Percentiles rank a stretch among this genome's conserved stretches.
phyloP scores from a whole-genome alignment of 2,329 filamentous ascomycete species.

The Ophiosphaerella korrae region DNA sequence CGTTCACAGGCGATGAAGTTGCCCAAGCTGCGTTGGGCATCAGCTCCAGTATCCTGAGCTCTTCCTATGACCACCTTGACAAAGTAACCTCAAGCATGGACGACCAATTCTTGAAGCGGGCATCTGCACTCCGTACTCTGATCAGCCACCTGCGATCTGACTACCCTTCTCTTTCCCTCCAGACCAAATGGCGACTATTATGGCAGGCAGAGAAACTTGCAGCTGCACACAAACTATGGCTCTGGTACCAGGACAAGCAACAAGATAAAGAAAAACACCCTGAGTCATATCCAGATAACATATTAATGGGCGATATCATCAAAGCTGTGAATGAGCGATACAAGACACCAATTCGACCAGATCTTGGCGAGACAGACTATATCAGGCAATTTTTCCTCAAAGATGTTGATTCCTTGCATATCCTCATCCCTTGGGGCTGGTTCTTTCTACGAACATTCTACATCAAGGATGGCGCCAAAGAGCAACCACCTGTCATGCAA shows the following conservation, averaged over 20 bases:
- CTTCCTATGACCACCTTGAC: constrained; percentile 74
- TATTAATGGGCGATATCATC: constrained; percentile 75
- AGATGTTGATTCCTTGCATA: constrained; percentile 68
- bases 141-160: constrained; percentile 72
- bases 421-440: constrained; percentile 76
- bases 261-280: constrained; percentile 71
- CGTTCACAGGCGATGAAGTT: constrained; percentile 72
- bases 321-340: constrained; percentile 76
- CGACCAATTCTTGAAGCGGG: constrained; percentile 75
- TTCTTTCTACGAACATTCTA: constrained; percentile 74
- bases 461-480: constrained; percentile 66
- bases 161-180: constrained; percentile 67
- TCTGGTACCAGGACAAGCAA: constrained; percentile 71
- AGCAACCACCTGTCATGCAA: constrained; percentile 56
- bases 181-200: constrained; percentile 79
- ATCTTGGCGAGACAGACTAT: constrained; percentile 73
- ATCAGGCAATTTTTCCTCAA: constrained; percentile 84
- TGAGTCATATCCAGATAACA: constrained; percentile 64
- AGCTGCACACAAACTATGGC: constrained; percentile 80
- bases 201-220: constrained; percentile 89
- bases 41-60: constrained; percentile 81
- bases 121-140: constrained; percentile 75
- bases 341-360: constrained; percentile 69
- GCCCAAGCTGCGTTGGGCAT: constrained; percentile 77
- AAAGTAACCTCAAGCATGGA: constrained; percentile 77